Conservation (phyloP, 164 flowering plant genomes). For the Sextonia rubra region DNA sequence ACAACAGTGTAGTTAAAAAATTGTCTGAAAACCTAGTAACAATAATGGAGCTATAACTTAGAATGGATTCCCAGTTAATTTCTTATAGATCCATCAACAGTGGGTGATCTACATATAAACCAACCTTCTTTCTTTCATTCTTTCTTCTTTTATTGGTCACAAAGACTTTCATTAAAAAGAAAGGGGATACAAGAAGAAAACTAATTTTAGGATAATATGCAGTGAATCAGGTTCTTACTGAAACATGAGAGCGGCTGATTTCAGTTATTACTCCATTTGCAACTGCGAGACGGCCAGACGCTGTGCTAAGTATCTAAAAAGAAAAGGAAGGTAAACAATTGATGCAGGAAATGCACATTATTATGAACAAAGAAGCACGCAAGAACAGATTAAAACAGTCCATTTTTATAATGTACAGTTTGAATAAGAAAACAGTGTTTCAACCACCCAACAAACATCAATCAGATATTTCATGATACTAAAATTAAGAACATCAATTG, state of each 20-base stretch:
- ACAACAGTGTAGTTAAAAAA: background rate
- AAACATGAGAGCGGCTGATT: constrained; percentile 60
- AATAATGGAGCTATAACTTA: background rate
- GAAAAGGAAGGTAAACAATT: constrained; percentile 7
- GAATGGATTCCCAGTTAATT: no score
- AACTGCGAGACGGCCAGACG: constrained; percentile 44
- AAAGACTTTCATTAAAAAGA: background rate
- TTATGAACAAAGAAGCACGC: background rate
- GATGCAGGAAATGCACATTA: background rate
- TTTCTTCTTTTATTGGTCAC: background rate
- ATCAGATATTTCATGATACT: no score
- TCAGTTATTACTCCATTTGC: constrained; percentile 74
- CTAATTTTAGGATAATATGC: background rate
- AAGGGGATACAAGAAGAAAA: background rate
- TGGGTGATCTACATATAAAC: no score
- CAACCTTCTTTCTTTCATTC: background rate
- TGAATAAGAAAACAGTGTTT: background rate
- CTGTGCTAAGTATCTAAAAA: constrained; percentile 65
- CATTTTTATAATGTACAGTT: no score
- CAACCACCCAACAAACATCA: no score
- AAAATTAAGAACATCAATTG: no score
- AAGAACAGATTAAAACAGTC: background rate
- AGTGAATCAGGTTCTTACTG: constrained; percentile 41
- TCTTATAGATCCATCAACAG: no score
- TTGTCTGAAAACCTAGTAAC: background rate